These are phyloP conservation scores for Penicillium alfredii DNA, from an alignment of 495 filamentous ascomycete species.

Conservation along the genomic window DNA sequence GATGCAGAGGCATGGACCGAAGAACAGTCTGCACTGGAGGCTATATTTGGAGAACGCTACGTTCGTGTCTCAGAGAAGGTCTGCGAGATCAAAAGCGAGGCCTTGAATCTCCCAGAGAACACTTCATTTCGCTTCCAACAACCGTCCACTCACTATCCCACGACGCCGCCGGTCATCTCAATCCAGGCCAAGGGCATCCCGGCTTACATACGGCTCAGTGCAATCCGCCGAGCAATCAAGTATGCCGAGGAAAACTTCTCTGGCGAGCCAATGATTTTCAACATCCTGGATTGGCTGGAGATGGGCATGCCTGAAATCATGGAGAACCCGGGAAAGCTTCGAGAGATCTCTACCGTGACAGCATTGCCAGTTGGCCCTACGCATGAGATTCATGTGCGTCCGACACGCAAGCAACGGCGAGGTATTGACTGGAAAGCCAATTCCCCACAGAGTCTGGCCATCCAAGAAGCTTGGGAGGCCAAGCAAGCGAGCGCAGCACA, in stretches of 20 bases:
- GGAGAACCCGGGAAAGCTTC: conserved; percentile 71
- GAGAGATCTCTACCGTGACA: conserved; percentile 67
- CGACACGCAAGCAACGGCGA: conserved; percentile 40
- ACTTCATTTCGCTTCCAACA: conserved; percentile 47
- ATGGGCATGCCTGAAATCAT: conserved; percentile 68
- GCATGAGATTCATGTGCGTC: conserved; percentile 42
- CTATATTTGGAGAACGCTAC: conserved; percentile 70
- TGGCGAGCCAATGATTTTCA: conserved; percentile 85
- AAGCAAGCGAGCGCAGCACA: conserved; percentile 53
- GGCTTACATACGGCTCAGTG: conserved; percentile 85
- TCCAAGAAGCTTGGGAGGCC: conserved; percentile 47
- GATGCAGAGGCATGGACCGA: conserved; percentile 64
- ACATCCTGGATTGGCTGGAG: conserved; percentile 86
- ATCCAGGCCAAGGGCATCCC: conserved; percentile 63
- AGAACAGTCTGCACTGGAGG: conserved; percentile 70
- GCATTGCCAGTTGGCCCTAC: conserved; percentile 22
- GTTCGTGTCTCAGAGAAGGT: conserved; percentile 48
- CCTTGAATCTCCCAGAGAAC: conserved; percentile 25
- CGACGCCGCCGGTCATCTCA: conserved; percentile 65
- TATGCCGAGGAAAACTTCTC: conserved; percentile 60
- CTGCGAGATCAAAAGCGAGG: conserved; percentile 57
- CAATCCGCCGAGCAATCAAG: conserved; percentile 69
- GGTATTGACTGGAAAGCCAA: conserved; percentile 34
- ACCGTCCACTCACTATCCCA: conserved; percentile 60
- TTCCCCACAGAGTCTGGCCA: conserved; percentile 34